Conservation (phyloP, 2,329 filamentous ascomycete genomes). For the Clonostachys rhizophaga region DNA sequence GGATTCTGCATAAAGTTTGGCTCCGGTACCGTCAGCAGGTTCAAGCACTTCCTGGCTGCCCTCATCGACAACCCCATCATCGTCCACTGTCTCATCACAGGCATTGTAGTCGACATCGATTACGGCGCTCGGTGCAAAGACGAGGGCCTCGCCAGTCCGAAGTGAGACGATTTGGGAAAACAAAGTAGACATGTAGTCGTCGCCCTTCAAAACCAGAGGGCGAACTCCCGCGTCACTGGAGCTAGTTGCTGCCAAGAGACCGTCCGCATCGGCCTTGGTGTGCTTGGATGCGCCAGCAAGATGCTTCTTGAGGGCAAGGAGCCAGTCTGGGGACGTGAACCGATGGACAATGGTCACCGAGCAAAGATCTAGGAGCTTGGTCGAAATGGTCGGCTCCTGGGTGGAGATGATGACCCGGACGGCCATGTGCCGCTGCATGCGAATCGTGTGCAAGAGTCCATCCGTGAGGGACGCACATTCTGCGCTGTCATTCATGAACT, state of each 20-base stretch:
- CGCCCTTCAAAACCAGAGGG: background rate
- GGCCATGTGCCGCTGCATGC: slow-evolving; percentile 66
- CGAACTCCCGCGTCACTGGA: background rate
- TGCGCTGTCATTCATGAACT: slow-evolving; percentile 57
- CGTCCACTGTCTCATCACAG: background rate
- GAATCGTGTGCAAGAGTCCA: slow-evolving; percentile 56
- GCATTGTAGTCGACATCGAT: slow-evolving; percentile 8
- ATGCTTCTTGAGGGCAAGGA: slow-evolving; percentile 33
- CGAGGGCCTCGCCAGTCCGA: slow-evolving; percentile 35
- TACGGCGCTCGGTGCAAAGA: slow-evolving; percentile 39
- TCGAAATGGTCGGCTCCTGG: slow-evolving; percentile 70
- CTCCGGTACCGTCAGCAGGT: no score
- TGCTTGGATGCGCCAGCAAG: slow-evolving; percentile 28
- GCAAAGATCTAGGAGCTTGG: slow-evolving; percentile 65
- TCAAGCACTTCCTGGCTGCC: background rate
- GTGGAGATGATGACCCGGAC: slow-evolving; percentile 68
- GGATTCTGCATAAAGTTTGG: no score
- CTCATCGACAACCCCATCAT: background rate
- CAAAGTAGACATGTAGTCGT: slow-evolving; percentile 14
- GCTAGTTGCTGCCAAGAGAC: no score
- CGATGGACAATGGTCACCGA: slow-evolving; percentile 68
- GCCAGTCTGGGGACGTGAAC: slow-evolving; percentile 65
- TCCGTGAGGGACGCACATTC: slow-evolving; percentile 57
- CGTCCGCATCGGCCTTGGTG: background rate
- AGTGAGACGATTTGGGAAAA: slow-evolving; percentile 36